Conservation (phyloP, 257 asterid genomes). For the Gardenia jasminoides region DNA sequence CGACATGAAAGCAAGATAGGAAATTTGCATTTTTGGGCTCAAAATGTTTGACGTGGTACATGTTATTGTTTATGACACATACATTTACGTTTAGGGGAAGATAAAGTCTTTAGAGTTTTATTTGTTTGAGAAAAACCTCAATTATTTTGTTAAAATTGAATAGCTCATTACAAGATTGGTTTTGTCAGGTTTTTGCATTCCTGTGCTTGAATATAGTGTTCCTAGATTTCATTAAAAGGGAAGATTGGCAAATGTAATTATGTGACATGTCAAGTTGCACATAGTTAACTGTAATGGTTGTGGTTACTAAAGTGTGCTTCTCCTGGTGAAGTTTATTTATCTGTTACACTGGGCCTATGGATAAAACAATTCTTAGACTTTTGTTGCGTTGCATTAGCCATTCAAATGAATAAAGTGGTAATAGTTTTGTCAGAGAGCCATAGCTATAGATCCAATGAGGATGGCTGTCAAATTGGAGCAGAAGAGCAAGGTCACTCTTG, state of each 20-base stretch:
- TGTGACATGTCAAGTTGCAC: background rate
- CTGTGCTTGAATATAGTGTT: background rate
- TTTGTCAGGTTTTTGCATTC: background rate
- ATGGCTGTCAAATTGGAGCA: constrained; percentile 47
- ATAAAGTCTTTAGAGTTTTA: background rate
- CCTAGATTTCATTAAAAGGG: constrained; percentile 1
- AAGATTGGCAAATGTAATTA: constrained; percentile 1
- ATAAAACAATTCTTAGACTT: background rate
- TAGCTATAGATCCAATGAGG: constrained; percentile 43
- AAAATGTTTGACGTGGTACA: background rate
- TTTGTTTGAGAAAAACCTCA: background rate
- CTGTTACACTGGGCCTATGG: background rate
- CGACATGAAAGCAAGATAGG: background rate
- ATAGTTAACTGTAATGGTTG: background rate
- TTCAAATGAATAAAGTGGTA: constrained; percentile 22
- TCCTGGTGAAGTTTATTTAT: background rate
- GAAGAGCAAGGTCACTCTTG: constrained; percentile 45
- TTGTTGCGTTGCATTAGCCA: constrained; percentile 18
- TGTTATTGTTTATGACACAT: background rate
- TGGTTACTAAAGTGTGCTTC: background rate
- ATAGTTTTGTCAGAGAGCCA: constrained; percentile 48
- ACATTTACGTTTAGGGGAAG: background rate
- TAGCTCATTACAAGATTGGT: background rate
- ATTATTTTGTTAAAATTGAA: too few species aligned
- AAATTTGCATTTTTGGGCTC: background rate